Evolutionary conservation across 306 rosid species (phyloP).

Genomic region (Potentilla sterilis): DNA sequence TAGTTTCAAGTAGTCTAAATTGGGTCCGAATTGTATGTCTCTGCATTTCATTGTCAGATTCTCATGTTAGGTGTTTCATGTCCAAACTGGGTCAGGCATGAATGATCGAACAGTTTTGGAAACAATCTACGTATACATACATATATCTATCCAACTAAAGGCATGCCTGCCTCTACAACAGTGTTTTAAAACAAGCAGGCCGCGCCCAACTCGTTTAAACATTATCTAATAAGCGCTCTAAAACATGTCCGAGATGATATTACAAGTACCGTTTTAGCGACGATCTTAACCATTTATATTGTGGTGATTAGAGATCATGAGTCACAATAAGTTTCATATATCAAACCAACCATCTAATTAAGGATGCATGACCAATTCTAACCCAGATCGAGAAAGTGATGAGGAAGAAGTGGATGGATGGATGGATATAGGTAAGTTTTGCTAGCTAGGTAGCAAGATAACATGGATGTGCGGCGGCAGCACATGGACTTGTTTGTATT

Average conservation of each 20-base stretch:
- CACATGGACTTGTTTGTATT: not conserved
- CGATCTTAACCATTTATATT: not conserved
- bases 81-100: not conserved
- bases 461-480: conserved; percentile 5
- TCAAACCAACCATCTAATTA: too few relatives aligned
- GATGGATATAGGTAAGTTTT: too few relatives aligned
- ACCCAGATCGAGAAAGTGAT: not conserved
- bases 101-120: not conserved
- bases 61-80: not conserved
- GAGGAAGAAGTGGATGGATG: not conserved
- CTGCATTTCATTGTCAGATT: not conserved
- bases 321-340: too few relatives aligned
- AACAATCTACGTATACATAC: not conserved
- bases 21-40: not conserved
- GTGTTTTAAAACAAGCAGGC: too few relatives aligned
- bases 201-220: too few relatives aligned
- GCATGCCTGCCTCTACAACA: not conserved
- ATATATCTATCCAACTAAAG: not conserved
- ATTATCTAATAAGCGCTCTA: too few relatives aligned
- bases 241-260: not conserved
- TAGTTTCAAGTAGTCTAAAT: not conserved
- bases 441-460: not conserved
- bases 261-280: too few relatives aligned
- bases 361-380: not conserved
- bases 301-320: not conserved